Base-by-base conservation (phyloP, 179 eudicot genomes). In the Gypsophila paniculata region DNA sequence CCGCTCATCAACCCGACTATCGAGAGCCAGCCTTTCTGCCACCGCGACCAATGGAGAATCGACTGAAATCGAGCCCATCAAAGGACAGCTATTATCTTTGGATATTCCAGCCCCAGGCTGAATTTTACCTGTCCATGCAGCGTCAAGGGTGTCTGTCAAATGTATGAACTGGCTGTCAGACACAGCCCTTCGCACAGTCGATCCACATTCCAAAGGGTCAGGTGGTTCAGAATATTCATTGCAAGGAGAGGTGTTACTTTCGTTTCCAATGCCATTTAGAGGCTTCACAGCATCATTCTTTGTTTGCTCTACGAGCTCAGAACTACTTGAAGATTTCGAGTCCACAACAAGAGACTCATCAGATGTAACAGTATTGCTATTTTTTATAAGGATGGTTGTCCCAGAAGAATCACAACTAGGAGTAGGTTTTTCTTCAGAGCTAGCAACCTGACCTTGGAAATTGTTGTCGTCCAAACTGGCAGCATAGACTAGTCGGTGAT, bases 91-190 rank as follows among this genome's bases (percentile, higher is more conserved):
- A 74, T 75, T 77, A 71, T 82, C 88, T 75, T 83, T 87, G 14
- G 79, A 68, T 17, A 73, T 60, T 62, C 75, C 86, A 67, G 49
- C 64, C 74, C 74, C 91, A 21, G 88, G 79, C 19, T 78, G 91
- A 75, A 71, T 88, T 73, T 88, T 84, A 72, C 99, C 99, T 0
- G 93, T 90, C 97, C 99, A 94, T 12, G 90, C 91, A 76, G 99
- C 96, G 71, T 94, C 96, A 71, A 88, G 91, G 46, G 93, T 88
- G 58, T 91, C 93, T 9, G 95, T 87, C 68, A 92, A 76, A 86
- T 85, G 84, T 55, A 80, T 63, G 69, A 76, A 79, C 61, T 86
- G 85, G 42, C 94, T 85, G 70, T 88, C 96, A 44, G 95, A 87
- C 4, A 82, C 61, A 13, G 87, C 83, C 77, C 89, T 78, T 53